Evolutionary conservation across 2,329 filamentous ascomycete species (phyloP), one percentile per base, ranked within the genome.

Genomic region (Bipolaris gigantea): DNA sequence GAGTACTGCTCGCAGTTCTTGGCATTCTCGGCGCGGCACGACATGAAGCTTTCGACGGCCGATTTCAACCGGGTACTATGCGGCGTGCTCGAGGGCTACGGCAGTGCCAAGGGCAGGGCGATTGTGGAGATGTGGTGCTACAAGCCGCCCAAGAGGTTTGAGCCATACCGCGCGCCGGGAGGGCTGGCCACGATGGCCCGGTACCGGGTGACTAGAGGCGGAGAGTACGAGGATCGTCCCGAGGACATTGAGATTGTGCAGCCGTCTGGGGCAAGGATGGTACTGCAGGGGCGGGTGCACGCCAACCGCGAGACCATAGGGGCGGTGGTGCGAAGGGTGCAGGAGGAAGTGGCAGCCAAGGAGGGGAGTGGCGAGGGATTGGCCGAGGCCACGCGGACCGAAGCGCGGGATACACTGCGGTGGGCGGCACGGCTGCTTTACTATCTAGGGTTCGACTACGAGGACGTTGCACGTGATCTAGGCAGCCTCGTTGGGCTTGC

Each of bases 41-140:
- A 19, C 10, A 56, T 73, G 40, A 63, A 48, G 32, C 59, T 74
- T 11, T 63, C 65, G 15, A 62, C 75, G 0, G 64, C 67, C 3
- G 69, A 79, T 5, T 85, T 85, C 74, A 80, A 84, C 56, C 62
- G 66, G 16, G 56, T 85, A 6, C 79, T 89, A 6, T 74, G 78
- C 39, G 82, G 80, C n/a, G 74, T 85, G 8, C 78, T 83, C 2
- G 76, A 80, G 25, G 73, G 73, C 0, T 76, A 79, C 42, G 81
- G 80, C 49, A 80, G 77, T 52, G 50, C 58, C 9, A 74, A 74
- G 32, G 85, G 81, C 53, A 78, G 73, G 52, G 70, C 63, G 4
- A 60, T 85, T 32, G 80, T 82, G 51, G 66, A 79, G 9, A 70
- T 67, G 33, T 85, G 82, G 77, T 74, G 72, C 58, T 64, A 72